A percentile compares a stretch with the other conserved stretches of the same genome.
phyloP scores from a whole-genome alignment of 345 rosid species.

The Aethionema arabicum region DNA sequence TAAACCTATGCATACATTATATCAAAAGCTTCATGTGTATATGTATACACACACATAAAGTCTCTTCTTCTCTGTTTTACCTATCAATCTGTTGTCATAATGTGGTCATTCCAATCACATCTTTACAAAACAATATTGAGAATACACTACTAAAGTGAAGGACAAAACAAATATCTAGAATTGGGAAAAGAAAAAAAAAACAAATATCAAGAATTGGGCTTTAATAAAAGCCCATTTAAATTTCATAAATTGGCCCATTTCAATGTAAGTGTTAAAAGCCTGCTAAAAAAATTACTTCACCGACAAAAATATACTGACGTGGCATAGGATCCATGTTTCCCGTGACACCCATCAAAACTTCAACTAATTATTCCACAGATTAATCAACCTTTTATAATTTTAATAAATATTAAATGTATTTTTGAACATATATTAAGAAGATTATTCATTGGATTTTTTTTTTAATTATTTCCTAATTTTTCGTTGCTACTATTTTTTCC shows the following conservation, averaged over 20 bases:
- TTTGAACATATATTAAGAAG: background rate
- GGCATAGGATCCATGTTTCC: background rate
- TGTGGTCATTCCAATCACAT: constrained; percentile 31
- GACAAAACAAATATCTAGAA: background rate
- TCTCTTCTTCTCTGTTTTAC: constrained; percentile 4
- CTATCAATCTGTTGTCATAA: constrained; percentile 11
- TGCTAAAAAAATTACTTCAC: background rate
- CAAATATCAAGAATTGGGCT: background rate
- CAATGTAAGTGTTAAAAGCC: background rate
- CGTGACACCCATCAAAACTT: constrained; percentile 21
- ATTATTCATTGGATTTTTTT: background rate
- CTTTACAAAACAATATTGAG: too few relatives aligned
- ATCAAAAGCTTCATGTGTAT: background rate
- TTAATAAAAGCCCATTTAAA: background rate
- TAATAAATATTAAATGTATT: too few relatives aligned
- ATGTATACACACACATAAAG: background rate
- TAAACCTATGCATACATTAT: background rate
- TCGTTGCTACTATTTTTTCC: too few relatives aligned
- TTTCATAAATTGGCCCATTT: background rate
- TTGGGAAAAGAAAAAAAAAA: too few relatives aligned
- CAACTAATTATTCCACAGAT: background rate
- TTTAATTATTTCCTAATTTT: too few relatives aligned
- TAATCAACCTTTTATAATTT: too few relatives aligned
- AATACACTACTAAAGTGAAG: background rate
- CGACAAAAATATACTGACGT: constrained; percentile 23